Evolutionary conservation across 2,329 filamentous ascomycete species (phyloP), one percentile per base, ranked within the genome.

Genomic region (Kalaharituber pfeilii): DNA sequence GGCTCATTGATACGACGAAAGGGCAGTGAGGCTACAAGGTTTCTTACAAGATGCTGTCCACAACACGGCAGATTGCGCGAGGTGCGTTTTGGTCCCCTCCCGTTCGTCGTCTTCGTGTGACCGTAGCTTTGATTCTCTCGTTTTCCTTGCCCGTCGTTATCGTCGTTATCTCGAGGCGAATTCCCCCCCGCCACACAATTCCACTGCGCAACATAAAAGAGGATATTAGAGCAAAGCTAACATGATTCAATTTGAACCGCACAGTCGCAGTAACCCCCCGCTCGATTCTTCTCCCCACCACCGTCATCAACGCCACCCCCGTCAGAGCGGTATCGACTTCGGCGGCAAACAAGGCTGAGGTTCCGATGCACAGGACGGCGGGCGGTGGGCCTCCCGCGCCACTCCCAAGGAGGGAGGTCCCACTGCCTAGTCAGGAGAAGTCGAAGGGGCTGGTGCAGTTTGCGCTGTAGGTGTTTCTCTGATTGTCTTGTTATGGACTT

Each of bases 371-470:
- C 13, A 11, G 25, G 42, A 20, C n/a, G 24, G 18, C 42, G 13
- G 42, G 42, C 13, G 42, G 6, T 13, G 42, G 42, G 3, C 50
- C 52, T 9, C 13, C 29, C 25, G 52, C 56, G 7, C 59, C 60
- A 18, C 29, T 57, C 11, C 52, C 56, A 6, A 78, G 80, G 64
- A 77, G 76, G 67, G 82, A 89, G 71, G 84, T 91, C 55, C 80
- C 79, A 59, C 74, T 91, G 57, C 73, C 82, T 60, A 88, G 82
- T 69, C 80, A 93, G 71, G 81, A 86, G 70, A 75, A 75, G 61
- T 85, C 82, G 70, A 86, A 89, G 74, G 80, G 84, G 64, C 78
- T 79, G 56, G 73, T 89, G 65, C 84, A 93, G 80, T 89, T 87
- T 69, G 85, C 84, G 60, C 75, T 93, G 84, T 89, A 83, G 63